phyloP scores from a whole-genome alignment of 768 basidiomycete genomes.

The Krasilnikovozyma curviuscula region DNA sequence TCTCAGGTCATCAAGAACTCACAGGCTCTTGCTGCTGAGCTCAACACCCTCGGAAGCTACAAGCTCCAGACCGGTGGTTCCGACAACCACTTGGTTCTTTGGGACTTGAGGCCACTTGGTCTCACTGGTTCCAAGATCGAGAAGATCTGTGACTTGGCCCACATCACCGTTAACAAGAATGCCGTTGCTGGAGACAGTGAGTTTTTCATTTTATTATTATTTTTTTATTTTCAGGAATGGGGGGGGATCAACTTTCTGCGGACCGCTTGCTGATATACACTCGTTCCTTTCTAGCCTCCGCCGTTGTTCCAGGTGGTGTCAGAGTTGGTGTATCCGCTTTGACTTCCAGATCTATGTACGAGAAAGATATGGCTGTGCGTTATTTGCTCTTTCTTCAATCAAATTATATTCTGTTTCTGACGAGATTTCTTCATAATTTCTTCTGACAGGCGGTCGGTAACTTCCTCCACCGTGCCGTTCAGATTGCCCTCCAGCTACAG shows the following conservation, averaged over 20 bases:
- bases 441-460: conserved; percentile 43
- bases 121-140: conserved; percentile 97
- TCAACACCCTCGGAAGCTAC: conserved; percentile 56
- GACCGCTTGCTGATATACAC: background rate
- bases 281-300: conserved; percentile 35
- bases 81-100: conserved; percentile 93
- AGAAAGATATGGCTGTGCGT: conserved; percentile 53
- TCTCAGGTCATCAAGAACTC: conserved; percentile 88
- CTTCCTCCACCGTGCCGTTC: conserved; percentile 86
- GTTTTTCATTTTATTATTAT: background rate
- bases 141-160: conserved; percentile 90
- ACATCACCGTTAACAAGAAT: conserved; percentile 84
- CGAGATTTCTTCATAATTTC: background rate
- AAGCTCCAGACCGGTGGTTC: conserved; percentile 92
- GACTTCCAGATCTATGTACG: conserved; percentile 82
- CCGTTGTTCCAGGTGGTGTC: conserved; percentile 89
- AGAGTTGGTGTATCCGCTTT: conserved; percentile 86
- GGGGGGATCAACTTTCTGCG: background rate
- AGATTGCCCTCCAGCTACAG: conserved; percentile 71
- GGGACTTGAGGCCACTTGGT: conserved; percentile 87
- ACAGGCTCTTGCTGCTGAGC: conserved; percentile 47
- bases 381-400: background rate
- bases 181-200: conserved; percentile 78
- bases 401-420: background rate
- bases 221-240: no score